phyloP scores from a whole-genome alignment of 148 eudicot species.

The Fallopia convolvulus region DNA sequence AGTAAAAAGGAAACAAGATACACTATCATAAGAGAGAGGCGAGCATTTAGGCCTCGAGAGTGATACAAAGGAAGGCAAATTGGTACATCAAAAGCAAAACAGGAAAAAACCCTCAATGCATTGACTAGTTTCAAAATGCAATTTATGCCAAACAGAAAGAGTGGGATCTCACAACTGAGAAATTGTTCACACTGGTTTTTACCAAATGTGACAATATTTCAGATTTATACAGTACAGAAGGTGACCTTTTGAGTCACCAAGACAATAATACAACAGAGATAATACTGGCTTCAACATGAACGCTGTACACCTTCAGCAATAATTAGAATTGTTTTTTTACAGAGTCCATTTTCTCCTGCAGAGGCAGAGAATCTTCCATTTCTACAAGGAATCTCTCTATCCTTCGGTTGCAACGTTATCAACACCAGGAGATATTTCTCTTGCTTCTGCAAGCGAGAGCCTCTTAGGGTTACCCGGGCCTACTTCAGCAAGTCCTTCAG shows the following conservation, averaged over 20 bases:
- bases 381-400: conserved; percentile 22
- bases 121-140: neutral
- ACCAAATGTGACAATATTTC: conserved; percentile 44
- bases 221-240: conserved; percentile 50
- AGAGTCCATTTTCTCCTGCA: conserved; percentile 34
- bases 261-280: conserved; percentile 24
- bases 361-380: conserved; percentile 20
- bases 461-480: conserved; percentile 37
- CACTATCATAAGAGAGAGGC: neutral
- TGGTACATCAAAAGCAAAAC: neutral
- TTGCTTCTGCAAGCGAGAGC: conserved; percentile 57
- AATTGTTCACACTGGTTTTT: conserved; percentile 40
- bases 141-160: conserved; percentile 3
- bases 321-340: conserved; percentile 54
- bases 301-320: conserved; percentile 67
- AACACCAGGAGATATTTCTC: conserved; percentile 53
- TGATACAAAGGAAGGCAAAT: neutral
- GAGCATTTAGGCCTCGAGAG: neutral
- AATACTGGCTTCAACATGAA: conserved; percentile 27
- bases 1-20: neutral
- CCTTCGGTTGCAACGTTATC: conserved; percentile 50
- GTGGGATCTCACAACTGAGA: conserved; percentile 19
- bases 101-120: neutral
- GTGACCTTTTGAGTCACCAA: conserved; percentile 21
- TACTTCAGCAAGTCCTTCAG: conserved; percentile 32